These are phyloP conservation scores for Elaeis guineensis DNA, from an alignment of 176 grass and related monocot species.

Conservation along the genomic window DNA sequence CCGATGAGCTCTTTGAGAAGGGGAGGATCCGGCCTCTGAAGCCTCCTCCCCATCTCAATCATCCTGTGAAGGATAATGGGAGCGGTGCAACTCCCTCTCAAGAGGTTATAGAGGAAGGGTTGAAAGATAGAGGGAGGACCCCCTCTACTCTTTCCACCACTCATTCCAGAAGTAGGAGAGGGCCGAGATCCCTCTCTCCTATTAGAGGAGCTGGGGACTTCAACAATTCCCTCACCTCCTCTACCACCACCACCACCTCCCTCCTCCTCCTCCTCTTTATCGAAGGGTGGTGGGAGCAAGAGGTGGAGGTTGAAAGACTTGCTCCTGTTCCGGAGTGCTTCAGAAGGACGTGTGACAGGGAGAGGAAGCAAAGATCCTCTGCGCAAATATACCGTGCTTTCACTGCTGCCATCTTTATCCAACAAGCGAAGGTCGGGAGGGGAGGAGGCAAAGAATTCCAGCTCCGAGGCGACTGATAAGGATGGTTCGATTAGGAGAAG, in stretches of 20 bases:
- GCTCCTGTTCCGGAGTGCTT: conserved; percentile 68
- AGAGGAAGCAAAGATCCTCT: conserved; percentile 46
- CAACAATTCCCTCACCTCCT: not conserved
- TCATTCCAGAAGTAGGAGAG: conserved; percentile 21
- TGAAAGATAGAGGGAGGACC: conserved; percentile 31
- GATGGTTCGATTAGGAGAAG: conserved; percentile 5
- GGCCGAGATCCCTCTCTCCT: conserved; percentile 35
- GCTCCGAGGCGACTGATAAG: conserved; percentile 2
- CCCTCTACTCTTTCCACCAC: not conserved
- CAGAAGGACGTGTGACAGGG: conserved; percentile 20
- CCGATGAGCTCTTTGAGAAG: conserved; percentile 98
- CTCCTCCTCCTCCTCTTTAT: not conserved
- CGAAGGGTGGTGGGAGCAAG: conserved; percentile 37
- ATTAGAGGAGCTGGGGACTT: conserved; percentile 7
- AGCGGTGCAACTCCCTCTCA: not conserved
- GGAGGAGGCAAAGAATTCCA: not conserved
- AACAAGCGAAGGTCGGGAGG: conserved; percentile 9
- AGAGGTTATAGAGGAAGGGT: conserved; percentile 1
- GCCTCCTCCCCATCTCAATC: conserved; percentile 16
- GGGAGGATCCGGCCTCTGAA: conserved; percentile 76
- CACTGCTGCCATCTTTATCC: conserved; percentile 5
- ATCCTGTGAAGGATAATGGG: not conserved
- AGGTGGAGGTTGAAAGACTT: conserved; percentile 80
- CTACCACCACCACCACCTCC: not conserved
- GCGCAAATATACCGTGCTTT: conserved; percentile 40